These are phyloP conservation scores for Exophiala dermatitidis DNA, from an alignment of 2,329 filamentous ascomycete species.

Conservation along the genomic window DNA sequence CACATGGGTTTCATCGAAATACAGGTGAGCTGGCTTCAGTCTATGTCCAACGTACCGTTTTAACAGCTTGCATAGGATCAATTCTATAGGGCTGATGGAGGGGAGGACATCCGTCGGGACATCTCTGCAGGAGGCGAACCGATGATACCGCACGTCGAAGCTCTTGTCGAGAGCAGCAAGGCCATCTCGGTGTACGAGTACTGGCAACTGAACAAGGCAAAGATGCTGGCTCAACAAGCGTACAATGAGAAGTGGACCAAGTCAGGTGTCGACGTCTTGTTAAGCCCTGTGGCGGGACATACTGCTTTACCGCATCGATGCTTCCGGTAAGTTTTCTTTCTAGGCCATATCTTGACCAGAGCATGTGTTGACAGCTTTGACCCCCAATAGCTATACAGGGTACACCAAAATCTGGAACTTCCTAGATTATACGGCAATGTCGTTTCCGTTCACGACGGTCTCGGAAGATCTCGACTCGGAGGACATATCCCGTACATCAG, in stretches of 20 bases:
- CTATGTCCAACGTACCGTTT: neutral
- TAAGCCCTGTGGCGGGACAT: constrained; percentile 57
- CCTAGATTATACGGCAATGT: constrained; percentile 54
- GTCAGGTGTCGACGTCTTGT: constrained; percentile 50
- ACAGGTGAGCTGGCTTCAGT: constrained; percentile 30
- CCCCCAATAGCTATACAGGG: constrained; percentile 31
- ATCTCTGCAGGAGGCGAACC: constrained; percentile 52
- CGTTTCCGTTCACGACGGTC: constrained; percentile 41
- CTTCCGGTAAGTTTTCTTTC: constrained; percentile 18
- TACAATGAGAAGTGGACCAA: constrained; percentile 55
- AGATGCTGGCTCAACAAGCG: constrained; percentile 46
- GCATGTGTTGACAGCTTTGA: neutral
- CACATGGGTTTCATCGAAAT: constrained; percentile 22
- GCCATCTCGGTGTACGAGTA: constrained; percentile 58
- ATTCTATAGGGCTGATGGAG: constrained; percentile 57
- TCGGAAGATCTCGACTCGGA: constrained; percentile 31
- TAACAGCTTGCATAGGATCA: constrained; percentile 38
- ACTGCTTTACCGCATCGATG: constrained; percentile 28
- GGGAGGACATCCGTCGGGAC: constrained; percentile 54
- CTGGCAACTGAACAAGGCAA: constrained; percentile 59
- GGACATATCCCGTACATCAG: constrained; percentile 27
- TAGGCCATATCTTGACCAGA: neutral
- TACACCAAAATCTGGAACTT: constrained; percentile 59
- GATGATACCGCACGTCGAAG: constrained; percentile 52
- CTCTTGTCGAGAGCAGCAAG: constrained; percentile 46